Base-by-base conservation (phyloP, 2,329 filamentous ascomycete genomes). In the Epichloe sp. region DNA sequence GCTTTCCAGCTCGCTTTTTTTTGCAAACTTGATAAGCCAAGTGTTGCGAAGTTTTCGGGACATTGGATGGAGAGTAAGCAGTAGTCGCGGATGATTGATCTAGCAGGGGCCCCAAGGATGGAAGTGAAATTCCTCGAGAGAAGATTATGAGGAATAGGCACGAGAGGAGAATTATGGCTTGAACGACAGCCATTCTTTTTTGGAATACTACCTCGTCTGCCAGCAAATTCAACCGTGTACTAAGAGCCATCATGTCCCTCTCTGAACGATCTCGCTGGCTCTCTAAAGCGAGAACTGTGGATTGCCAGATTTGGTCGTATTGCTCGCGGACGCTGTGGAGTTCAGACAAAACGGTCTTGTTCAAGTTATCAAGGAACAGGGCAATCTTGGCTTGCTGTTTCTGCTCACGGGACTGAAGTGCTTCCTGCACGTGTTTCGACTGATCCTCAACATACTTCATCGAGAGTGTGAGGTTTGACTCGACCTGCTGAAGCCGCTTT, bases 361-460 rank as follows among this genome's bases (percentile, higher is more conserved):
- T 98, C n/a, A 98, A 75, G 38, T 81, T 80, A 54, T 88, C 81
- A 14, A 97, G 75, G 62, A 96, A 96, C 2, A 76, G 74, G 21
- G 85, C 83, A 1, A 91, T 88, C 62, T 91, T 93, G n/a, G 79
- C 73, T 15, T 94, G 72, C 63, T 97, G 93, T 50, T 85, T 83
- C 59, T 89, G 89, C 66, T 97, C 91, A 34, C 94, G 85, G 60
- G 86, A 86, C 50, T 81, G 80, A 55, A 96, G 87, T 0, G 88
- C 88, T 57, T 96, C 88, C 45, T 91, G 85, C 40, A 97, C 74
- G 55, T 95, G 88, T 47, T 83, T 85, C 4, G 91, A 96, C 65
- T 97, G 93, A 53, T 95, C 89, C 69, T 97, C 91, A 53, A 98
- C 95, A 62, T 98, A 98, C 61, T 95, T 87, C 8, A 97, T 73